Percentiles rank a stretch among this genome's conserved stretches.
Conservation (phyloP, 2,329 filamentous ascomycete species). For the Ophiostoma perfectum region DNA sequence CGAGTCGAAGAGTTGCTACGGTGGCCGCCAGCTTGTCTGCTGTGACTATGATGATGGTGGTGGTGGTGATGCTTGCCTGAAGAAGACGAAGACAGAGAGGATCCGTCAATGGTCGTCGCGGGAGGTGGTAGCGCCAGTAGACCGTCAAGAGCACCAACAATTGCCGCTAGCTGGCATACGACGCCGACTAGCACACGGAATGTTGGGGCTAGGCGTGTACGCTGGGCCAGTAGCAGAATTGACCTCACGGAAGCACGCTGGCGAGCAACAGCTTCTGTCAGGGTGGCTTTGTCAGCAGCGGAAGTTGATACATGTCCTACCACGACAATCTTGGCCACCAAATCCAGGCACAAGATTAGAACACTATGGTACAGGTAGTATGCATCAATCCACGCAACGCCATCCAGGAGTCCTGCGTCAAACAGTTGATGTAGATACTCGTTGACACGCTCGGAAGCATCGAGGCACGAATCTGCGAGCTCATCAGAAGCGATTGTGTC, state of each 20-base stretch:
- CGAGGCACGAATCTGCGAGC: constrained; percentile 31
- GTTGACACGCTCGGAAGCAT: constrained; percentile 35
- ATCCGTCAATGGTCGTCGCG: constrained; percentile 1
- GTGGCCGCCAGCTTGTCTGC: background rate
- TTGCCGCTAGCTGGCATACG: constrained; percentile 23
- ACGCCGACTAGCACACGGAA: constrained; percentile 23
- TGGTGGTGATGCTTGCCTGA: constrained; percentile 12
- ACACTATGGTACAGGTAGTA: constrained; percentile 35
- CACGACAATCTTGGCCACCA: constrained; percentile 20
- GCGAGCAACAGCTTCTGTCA: background rate
- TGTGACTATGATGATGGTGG: background rate
- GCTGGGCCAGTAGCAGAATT: constrained; percentile 19
- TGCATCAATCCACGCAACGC: constrained; percentile 39
- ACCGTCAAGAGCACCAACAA: constrained; percentile 23
- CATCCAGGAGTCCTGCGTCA: constrained; percentile 36
- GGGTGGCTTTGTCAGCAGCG: background rate
- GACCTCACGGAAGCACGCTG: constrained; percentile 20
- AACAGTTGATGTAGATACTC: constrained; percentile 36
- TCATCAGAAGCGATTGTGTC: constrained; percentile 4
- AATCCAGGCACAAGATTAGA: constrained; percentile 24
- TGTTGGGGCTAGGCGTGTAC: constrained; percentile 19
- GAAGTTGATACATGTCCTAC: background rate
- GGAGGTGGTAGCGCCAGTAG: constrained; percentile 12
- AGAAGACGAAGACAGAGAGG: background rate
- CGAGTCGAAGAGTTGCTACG: background rate